A percentile compares a stretch with the other conserved stretches of the same genome.
These are phyloP conservation scores for Schizosaccharomyces osmophilus DNA, from an alignment of 805 yeast genomes.

Conservation along the genomic window DNA sequence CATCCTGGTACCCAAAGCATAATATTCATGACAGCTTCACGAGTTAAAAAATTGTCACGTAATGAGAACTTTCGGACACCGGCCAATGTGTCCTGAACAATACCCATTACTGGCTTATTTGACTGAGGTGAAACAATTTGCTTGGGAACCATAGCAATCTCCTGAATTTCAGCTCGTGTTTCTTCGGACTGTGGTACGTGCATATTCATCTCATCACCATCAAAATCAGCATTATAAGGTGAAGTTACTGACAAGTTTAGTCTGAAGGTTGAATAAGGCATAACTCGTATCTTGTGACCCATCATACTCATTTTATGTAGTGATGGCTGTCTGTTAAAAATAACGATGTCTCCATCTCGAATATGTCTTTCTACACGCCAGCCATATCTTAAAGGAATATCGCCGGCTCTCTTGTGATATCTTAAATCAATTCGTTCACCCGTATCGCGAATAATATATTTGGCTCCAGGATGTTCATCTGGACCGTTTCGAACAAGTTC, in stretches of 20 bases:
- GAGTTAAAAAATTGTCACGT: conserved; percentile 69
- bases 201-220: conserved; percentile 98
- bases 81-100: conserved; percentile 94
- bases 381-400: conserved; percentile 88
- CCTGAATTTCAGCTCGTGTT: conserved; percentile 85
- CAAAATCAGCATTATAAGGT: conserved; percentile 99
- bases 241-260: conserved; percentile 90
- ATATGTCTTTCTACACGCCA: conserved; percentile 98
- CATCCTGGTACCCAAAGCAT: conserved; percentile 94
- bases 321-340: conserved; percentile 97
- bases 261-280: conserved; percentile 96
- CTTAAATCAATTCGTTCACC: conserved; percentile 97
- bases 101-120: conserved; percentile 98
- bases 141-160: conserved; percentile 87
- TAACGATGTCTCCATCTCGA: conserved; percentile 91
- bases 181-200: conserved; percentile 98
- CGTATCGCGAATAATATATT: conserved; percentile 88
- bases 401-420: conserved; percentile 95
- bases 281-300: conserved; percentile 94
- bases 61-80: conserved; percentile 90
- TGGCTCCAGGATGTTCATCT: conserved; percentile 98
- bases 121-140: conserved; percentile 97
- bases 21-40: conserved; percentile 87
- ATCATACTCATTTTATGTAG: conserved; percentile 98
- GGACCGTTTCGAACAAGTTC: conserved; percentile 94